Evolutionary conservation across 2,329 filamentous ascomycete species (phyloP).

Genomic region (Nemania sp.): DNA sequence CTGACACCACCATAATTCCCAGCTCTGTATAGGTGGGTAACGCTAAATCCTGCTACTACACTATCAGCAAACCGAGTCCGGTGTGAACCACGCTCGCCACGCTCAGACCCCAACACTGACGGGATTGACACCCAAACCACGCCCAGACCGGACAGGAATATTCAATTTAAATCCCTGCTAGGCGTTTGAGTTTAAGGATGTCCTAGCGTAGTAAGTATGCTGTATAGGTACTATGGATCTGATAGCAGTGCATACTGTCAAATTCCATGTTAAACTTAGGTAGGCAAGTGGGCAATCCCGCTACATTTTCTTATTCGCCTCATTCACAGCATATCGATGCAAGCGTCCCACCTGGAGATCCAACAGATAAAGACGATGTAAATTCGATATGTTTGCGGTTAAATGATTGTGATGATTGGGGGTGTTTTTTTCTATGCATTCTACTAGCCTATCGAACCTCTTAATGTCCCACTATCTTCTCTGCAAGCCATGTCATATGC

Average conservation of each 20-base stretch:
- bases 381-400: conserved; percentile 2
- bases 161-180: conserved; percentile 32
- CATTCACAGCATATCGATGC: conserved; percentile 13
- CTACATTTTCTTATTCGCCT: conserved; percentile 18
- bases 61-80: conserved; percentile 24
- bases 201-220: background rate
- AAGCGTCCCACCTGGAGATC: background rate
- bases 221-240: background rate
- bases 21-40: background rate
- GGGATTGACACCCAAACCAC: background rate
- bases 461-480: background rate
- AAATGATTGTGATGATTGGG: background rate
- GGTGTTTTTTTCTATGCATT: background rate
- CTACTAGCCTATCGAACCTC: too few species aligned
- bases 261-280: conserved; percentile 4
- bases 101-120: background rate
- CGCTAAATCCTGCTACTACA: conserved; percentile 12
- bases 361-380: background rate
- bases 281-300: conserved; percentile 9
- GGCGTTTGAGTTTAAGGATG: background rate
- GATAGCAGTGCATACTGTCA: background rate
- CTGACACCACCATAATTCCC: background rate
- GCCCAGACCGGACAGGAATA: conserved; percentile 7
- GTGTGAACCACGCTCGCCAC: conserved; percentile 24
- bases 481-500: background rate